Percentiles rank a stretch among this genome's conserved stretches.
These are phyloP conservation scores for Penicillium sp. DNA, from an alignment of 2,329 filamentous ascomycete genomes.

Conservation along the genomic window DNA sequence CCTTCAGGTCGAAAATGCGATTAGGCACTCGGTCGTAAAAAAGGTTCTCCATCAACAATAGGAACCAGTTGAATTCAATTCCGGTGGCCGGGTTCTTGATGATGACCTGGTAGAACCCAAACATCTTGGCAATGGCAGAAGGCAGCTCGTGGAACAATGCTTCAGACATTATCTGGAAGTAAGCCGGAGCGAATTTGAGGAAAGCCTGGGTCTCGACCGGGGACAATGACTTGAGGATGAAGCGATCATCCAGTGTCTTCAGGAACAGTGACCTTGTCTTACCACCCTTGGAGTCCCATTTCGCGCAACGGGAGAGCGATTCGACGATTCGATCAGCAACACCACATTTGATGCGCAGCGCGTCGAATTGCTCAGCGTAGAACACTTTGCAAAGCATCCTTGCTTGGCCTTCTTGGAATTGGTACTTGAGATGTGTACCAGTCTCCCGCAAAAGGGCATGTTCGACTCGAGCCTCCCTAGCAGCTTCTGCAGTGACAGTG, in stretches of 20 bases:
- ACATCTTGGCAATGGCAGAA: constrained; percentile 97
- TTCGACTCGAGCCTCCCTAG: constrained; percentile 73
- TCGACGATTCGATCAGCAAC: constrained; percentile 92
- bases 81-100: constrained; percentile 93
- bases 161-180: constrained; percentile 96
- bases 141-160: constrained; percentile 93
- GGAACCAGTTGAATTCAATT: constrained; percentile 89
- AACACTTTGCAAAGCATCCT: constrained; percentile 98
- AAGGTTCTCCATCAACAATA: constrained; percentile 94
- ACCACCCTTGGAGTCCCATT: constrained; percentile 97
- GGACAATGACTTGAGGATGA: constrained; percentile 88
- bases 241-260: constrained; percentile 91
- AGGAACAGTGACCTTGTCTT: constrained; percentile 97
- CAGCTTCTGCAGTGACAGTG: constrained; percentile 40
- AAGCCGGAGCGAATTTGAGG: constrained; percentile 90
- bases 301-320: constrained; percentile 88
- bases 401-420: constrained; percentile 89
- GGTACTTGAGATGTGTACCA: constrained; percentile 92
- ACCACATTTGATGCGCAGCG: constrained; percentile 85
- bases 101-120: constrained; percentile 94
- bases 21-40: constrained; percentile 93
- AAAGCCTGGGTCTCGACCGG: constrained; percentile 92
- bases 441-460: constrained; percentile 79
- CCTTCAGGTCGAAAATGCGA: constrained; percentile 92
- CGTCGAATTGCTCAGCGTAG: constrained; percentile 97